Conservation (phyloP, 2,329 filamentous ascomycete genomes). For the Orbilia javanica region DNA sequence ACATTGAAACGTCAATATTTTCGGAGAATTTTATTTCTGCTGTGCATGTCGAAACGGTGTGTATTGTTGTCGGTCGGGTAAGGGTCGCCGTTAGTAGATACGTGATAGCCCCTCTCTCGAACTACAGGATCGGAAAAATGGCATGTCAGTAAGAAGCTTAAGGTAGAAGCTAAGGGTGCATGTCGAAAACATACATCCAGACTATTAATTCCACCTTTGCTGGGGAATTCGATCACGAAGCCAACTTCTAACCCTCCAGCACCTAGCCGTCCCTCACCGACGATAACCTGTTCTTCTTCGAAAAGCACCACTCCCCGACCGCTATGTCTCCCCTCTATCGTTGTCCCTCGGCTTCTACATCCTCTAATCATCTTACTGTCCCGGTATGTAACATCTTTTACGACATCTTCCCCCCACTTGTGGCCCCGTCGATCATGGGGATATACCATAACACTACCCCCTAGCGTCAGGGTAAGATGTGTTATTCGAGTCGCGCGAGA, state of each 20-base stretch:
- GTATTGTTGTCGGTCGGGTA: constrained; percentile 87
- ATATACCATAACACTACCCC: constrained; percentile 83
- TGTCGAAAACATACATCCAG: constrained; percentile 80
- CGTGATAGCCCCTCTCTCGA: constrained; percentile 91
- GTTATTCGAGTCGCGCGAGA: constrained; percentile 82
- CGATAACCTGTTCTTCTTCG: constrained; percentile 83
- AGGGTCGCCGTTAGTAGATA: constrained; percentile 92
- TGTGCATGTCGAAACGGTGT: constrained; percentile 82
- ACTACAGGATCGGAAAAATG: constrained; percentile 71
- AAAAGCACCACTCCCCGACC: constrained; percentile 85
- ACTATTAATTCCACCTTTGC: constrained; percentile 82
- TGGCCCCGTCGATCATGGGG: constrained; percentile 73
- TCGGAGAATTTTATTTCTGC: constrained; percentile 83
- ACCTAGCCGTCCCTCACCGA: constrained; percentile 80
- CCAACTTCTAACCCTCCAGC: constrained; percentile 83
- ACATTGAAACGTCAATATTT: constrained; percentile 82
- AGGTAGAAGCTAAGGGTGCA: constrained; percentile 15
- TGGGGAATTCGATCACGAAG: constrained; percentile 75
- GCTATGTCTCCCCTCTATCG: constrained; percentile 73
- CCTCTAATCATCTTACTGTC: constrained; percentile 64
- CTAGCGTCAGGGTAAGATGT: constrained; percentile 81
- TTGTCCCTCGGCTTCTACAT: constrained; percentile 63
- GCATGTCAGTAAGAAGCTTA: constrained; percentile 31
- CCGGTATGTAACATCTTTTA: constrained; percentile 68
- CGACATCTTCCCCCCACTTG: constrained; percentile 66